These are phyloP conservation scores for Cerrena zonata DNA, from an alignment of 1,284 basidiomycete genomes.

Conservation along the genomic window DNA sequence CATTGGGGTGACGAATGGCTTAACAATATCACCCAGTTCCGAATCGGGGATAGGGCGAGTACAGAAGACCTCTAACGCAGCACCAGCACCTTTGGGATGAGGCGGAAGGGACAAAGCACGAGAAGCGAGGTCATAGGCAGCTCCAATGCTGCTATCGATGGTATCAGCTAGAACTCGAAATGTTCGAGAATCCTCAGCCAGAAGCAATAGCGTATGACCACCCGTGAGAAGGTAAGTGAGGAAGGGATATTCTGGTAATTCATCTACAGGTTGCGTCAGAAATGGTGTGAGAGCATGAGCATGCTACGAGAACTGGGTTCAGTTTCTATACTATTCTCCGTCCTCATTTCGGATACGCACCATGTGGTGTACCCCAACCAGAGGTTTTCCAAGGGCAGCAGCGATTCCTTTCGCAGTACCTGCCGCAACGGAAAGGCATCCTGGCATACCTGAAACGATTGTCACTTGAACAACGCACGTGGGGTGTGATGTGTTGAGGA, in stretches of 20 bases:
- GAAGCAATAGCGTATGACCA: constrained; percentile 83
- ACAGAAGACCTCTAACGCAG: constrained; percentile 72
- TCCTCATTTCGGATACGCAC: constrained; percentile 37
- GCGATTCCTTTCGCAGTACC: constrained; percentile 80
- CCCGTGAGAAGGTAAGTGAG: constrained; percentile 83
- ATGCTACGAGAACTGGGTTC: constrained; percentile 75
- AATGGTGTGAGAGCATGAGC: constrained; percentile 85
- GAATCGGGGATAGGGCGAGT: constrained; percentile 20
- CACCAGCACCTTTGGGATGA: constrained; percentile 55
- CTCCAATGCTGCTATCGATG: constrained; percentile 72
- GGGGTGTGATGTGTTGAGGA: background rate
- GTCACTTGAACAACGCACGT: background rate
- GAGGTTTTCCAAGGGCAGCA: constrained; percentile 67
- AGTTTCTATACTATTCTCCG: too few species aligned
- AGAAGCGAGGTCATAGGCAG: constrained; percentile 76
- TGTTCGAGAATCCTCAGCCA: constrained; percentile 52
- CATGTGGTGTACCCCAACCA: constrained; percentile 93
- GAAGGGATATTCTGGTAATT: constrained; percentile 74
- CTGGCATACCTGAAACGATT: constrained; percentile 66
- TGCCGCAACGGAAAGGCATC: constrained; percentile 72
- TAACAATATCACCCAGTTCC: constrained; percentile 27
- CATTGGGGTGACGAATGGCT: constrained; percentile 49
- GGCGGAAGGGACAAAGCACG: constrained; percentile 58
- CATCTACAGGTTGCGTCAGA: constrained; percentile 52
- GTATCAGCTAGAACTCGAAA: constrained; percentile 77